Evolutionary conservation across 352 stramenopile genomes (phyloP).

Genomic region (Pythium sp.): DNA sequence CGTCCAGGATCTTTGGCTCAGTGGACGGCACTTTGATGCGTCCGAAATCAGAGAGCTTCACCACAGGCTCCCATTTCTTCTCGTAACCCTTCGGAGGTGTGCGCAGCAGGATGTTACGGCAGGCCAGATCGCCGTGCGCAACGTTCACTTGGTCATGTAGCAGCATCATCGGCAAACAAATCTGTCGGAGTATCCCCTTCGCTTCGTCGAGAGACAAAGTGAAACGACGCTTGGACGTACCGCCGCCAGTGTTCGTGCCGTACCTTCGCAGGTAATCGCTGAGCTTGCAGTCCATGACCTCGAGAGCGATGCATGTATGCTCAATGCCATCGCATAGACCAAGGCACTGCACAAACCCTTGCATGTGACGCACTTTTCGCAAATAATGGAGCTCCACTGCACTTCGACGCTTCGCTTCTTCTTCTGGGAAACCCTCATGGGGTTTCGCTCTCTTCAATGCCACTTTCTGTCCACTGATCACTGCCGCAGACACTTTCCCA

Average conservation of each 20-base stretch:
- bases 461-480: conserved; percentile 78
- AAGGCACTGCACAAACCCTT: conserved; percentile 79
- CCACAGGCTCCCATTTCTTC: conserved; percentile 73
- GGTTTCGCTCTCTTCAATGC: conserved; percentile 81
- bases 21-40: conserved; percentile 65
- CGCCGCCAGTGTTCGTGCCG: conserved; percentile 28
- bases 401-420: conserved; percentile 78
- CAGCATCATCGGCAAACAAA: conserved; percentile 72
- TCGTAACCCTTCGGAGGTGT: conserved; percentile 80
- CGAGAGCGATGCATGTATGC: conserved; percentile 81
- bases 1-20: conserved; percentile 71
- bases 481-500: conserved; percentile 71
- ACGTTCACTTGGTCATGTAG: conserved; percentile 81
- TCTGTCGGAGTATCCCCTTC: conserved; percentile 65
- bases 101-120: conserved; percentile 82
- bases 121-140: conserved; percentile 78
- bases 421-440: conserved; percentile 66
- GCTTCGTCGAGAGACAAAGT: conserved; percentile 57
- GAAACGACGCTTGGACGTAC: conserved; percentile 45
- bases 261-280: conserved; percentile 82
- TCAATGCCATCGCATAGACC: conserved; percentile 80
- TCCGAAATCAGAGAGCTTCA: conserved; percentile 84
- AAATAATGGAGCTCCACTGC: conserved; percentile 81
- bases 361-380: conserved; percentile 68
- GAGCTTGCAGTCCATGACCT: conserved; percentile 88